Base-by-base conservation (phyloP, 1,284 basidiomycete genomes). In the Hemileccinum hortonii region DNA sequence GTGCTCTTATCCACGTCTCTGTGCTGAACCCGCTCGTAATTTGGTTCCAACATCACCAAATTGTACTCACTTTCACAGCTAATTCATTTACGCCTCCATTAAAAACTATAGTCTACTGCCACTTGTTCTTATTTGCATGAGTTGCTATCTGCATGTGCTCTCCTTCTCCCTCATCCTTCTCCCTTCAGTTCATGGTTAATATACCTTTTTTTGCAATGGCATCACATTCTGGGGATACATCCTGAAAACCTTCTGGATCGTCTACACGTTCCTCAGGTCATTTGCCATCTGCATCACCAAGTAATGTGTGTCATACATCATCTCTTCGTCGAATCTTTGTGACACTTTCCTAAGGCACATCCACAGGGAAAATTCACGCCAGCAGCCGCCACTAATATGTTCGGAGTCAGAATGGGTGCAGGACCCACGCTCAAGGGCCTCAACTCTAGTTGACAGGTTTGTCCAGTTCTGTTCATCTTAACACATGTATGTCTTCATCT, bases 401-500 rank as follows among this genome's bases (percentile, higher is more conserved):
- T 84, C 63, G 77, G 74, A 44, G 76, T 79, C 29, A 76, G 76
- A 16, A 78, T 84, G 71, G 69, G 73, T 56, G 69, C 77, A 24
- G 69, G 74, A 3, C 75, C 69, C 39, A 69, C 73, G 12, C 70
- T 83, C 54, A 83, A 84, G 62, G 68, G 72, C 26, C 71, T 84
- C 53, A 82, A 79, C 65, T 73, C 82, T 49, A 81, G 83, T 43
- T 90, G 87, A 87, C 84, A 86, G 79, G 87, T 84, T 55, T 53
- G 82, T 73, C 29, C 24, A 49, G 5, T 30, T 43, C 29, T 48
- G 52, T 24, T 48, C 47, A 37, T 56, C 42, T 24, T 24, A 32
- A 35, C 37, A 53, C 41, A 46, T 52, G 37, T 52, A 12, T 1
- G 18, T 54, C 56, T 32, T 55, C 53, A 49, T 49, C 26, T 52